phyloP scores from a whole-genome alignment of 805 yeast genomes.

The Kazachstania viticola region DNA sequence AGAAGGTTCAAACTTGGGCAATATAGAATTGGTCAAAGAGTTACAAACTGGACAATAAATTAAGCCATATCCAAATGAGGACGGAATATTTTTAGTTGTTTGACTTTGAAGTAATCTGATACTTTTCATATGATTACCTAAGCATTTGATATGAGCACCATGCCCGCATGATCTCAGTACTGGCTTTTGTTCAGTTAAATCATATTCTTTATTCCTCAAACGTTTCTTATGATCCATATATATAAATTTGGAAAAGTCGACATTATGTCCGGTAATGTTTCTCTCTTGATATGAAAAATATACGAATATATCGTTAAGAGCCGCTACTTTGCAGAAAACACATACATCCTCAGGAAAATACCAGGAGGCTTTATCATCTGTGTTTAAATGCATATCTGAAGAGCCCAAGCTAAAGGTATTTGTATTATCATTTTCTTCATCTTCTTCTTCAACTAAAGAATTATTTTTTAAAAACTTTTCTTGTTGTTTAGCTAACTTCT shows the following conservation, averaged over 20 bases:
- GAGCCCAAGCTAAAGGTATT: conserved; percentile 5
- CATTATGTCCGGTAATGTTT: conserved; percentile 16
- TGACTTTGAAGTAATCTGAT: conserved; percentile 49
- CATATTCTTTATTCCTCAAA: not conserved
- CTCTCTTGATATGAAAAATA: conserved; percentile 23
- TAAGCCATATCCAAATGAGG: conserved; percentile 56
- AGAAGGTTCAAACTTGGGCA: conserved; percentile 42
- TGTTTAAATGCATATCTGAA: not conserved
- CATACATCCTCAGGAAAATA: conserved; percentile 19
- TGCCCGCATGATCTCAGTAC: conserved; percentile 67
- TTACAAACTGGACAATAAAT: conserved; percentile 87
- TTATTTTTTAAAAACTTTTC: conserved; percentile 54
- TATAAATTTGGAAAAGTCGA: conserved; percentile 16
- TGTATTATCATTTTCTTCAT: conserved; percentile 7
- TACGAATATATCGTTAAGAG: conserved; percentile 20
- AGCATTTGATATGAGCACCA: conserved; percentile 81
- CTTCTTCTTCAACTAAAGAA: conserved; percentile 16
- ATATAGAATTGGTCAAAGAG: conserved; percentile 68
- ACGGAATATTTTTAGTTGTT: conserved; percentile 74
- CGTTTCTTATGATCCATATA: not conserved
- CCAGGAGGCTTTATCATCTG: conserved; percentile 6
- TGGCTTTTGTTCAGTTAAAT: conserved; percentile 4
- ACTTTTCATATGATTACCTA: conserved; percentile 49
- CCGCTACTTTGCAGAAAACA: conserved; percentile 24
- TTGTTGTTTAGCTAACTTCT: conserved; percentile 72